Percentiles rank a stretch among this genome's conserved stretches.
phyloP scores from a whole-genome alignment of 1,284 basidiomycete genomes.

The Hortiboletus rubellus region DNA sequence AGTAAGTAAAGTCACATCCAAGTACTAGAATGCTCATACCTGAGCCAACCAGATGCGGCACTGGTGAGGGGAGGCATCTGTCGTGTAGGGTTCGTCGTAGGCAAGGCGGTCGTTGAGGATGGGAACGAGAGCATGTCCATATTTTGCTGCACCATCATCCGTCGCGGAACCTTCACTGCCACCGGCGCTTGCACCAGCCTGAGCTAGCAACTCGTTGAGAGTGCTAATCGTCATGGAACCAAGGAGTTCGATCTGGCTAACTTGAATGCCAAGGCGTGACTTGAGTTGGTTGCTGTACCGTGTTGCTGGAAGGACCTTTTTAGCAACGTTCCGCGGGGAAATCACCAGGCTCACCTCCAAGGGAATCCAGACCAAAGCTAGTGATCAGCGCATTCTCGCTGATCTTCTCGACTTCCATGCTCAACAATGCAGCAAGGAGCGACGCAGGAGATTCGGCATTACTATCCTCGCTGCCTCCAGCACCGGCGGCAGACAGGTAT shows the following conservation, averaged over 20 bases:
- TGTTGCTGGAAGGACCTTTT: too few relatives aligned
- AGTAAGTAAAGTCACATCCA: not conserved
- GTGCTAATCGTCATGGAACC: slow-evolving; percentile 30
- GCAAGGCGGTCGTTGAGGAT: slow-evolving; percentile 32
- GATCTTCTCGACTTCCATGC: too few relatives aligned
- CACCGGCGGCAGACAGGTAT: too few relatives aligned
- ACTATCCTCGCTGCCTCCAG: too few relatives aligned
- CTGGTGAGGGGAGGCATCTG: slow-evolving; percentile 32
- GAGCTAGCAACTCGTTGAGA: slow-evolving; percentile 27
- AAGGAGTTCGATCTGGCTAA: slow-evolving; percentile 34
- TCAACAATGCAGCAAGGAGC: too few relatives aligned
- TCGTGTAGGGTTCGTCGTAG: slow-evolving; percentile 31
- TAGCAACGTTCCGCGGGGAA: too few relatives aligned
- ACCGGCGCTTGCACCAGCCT: slow-evolving; percentile 10
- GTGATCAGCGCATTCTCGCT: too few relatives aligned
- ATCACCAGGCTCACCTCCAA: too few relatives aligned
- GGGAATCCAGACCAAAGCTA: too few relatives aligned
- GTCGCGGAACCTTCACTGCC: not conserved
- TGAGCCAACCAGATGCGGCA: slow-evolving; percentile 34
- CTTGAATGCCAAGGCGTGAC: slow-evolving; percentile 27
- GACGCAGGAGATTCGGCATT: too few relatives aligned
- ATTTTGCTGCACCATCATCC: slow-evolving; percentile 30
- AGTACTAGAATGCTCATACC: slow-evolving; percentile 14
- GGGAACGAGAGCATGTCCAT: slow-evolving; percentile 31
- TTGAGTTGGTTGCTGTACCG: slow-evolving; percentile 32